Evolutionary conservation across 768 basidiomycete species (phyloP).

Genomic region (Strobilomyces confusus): DNA sequence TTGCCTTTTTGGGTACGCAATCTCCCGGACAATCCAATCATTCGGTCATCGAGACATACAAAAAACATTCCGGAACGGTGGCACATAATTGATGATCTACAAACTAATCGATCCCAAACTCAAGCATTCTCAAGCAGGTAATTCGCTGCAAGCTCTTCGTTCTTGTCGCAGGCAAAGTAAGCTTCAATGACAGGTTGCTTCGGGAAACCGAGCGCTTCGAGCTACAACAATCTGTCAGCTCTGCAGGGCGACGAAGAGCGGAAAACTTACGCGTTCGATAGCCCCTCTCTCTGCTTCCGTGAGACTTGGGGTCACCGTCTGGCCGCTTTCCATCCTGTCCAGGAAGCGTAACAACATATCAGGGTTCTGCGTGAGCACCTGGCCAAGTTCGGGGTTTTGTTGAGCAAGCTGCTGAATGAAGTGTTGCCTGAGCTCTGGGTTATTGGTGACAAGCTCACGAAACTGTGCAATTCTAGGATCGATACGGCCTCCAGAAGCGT

Average conservation of each 20-base stretch:
- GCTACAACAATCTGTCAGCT: neutral
- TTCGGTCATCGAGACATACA: neutral
- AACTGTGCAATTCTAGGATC: neutral
- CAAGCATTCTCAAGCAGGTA: conserved; percentile 1
- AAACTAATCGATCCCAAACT: neutral
- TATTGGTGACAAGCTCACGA: neutral
- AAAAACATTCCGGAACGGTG: neutral
- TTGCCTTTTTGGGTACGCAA: neutral
- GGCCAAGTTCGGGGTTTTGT: conserved; percentile 1
- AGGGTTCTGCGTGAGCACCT: neutral
- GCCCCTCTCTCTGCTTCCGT: neutral
- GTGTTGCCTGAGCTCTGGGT: neutral
- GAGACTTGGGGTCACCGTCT: neutral
- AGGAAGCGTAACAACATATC: neutral
- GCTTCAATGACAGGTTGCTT: conserved; percentile 5
- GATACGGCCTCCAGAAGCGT: neutral
- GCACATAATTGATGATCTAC: too few species aligned
- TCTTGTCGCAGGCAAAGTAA: conserved; percentile 7
- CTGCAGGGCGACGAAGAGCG: too few species aligned
- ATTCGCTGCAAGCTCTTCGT: conserved; percentile 5
- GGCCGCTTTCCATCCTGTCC: neutral
- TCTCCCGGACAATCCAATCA: neutral
- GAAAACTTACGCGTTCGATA: conserved; percentile 2
- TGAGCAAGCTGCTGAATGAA: neutral
- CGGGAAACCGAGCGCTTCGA: conserved; percentile 2